These are phyloP conservation scores for Geranium rotundifolium DNA, from an alignment of 345 rosid genomes.

Conservation along the genomic window DNA sequence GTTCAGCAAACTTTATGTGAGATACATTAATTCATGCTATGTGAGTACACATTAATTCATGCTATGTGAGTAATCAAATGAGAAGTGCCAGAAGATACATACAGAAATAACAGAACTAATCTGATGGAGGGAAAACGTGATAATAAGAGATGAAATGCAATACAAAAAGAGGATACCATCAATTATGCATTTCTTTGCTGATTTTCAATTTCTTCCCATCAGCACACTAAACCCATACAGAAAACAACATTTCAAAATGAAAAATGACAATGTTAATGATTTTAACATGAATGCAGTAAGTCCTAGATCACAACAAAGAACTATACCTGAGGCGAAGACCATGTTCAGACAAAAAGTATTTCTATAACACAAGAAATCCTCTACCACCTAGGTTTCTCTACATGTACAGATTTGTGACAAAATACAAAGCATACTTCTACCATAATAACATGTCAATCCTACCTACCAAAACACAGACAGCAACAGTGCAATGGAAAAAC, in stretches of 20 bases:
- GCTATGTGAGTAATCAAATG: too few species aligned
- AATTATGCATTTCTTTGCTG: neutral
- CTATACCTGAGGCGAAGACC: too few species aligned
- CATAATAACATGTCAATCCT: neutral
- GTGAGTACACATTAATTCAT: neutral
- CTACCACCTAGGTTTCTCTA: too few species aligned
- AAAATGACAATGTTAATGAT: neutral
- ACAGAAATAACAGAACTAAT: neutral
- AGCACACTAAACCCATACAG: neutral
- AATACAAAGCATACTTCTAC: too few species aligned
- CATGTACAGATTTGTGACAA: too few species aligned
- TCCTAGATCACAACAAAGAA: neutral
- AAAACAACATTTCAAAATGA: neutral
- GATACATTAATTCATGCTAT: neutral
- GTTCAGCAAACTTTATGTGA: neutral
- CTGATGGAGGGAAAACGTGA: neutral
- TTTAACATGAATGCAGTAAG: neutral
- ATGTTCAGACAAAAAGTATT: too few species aligned
- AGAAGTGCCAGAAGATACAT: neutral
- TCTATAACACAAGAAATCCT: too few species aligned
- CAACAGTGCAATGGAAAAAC: too few species aligned
- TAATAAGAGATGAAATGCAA: neutral
- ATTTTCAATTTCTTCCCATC: neutral
- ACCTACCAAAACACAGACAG: too few species aligned
- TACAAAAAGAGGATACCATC: neutral